Evolutionary conservation across 768 basidiomycete genomes (phyloP).

Genomic region (Plicaturopsis crispa): DNA sequence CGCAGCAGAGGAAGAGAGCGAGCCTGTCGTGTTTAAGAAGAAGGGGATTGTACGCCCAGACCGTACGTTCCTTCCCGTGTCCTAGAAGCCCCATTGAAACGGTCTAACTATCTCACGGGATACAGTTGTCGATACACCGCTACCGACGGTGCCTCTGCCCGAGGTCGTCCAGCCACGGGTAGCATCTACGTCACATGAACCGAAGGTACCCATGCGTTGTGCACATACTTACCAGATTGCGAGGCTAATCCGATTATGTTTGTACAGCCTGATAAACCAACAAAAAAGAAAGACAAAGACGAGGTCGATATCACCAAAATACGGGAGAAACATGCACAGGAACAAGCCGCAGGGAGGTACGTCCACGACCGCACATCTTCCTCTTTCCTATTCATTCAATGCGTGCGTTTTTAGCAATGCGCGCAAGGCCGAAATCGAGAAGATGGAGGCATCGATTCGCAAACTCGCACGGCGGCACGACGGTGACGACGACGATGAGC

Average conservation of each 20-base stretch:
- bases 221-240: no score
- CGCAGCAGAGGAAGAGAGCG: constrained; percentile 49
- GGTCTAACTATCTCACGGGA: no score
- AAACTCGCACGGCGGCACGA: constrained; percentile 54
- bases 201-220: no score
- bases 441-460: constrained; percentile 85
- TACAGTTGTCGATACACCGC: no score
- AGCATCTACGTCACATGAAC: no score
- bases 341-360: constrained; percentile 59
- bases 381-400: not conserved
- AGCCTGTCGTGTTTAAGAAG: constrained; percentile 53
- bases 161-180: no score
- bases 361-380: constrained; percentile 9
- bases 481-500: constrained; percentile 59
- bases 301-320: constrained; percentile 58
- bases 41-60: constrained; percentile 82
- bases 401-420: constrained; percentile 33
- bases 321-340: constrained; percentile 66
- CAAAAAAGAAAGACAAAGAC: constrained; percentile 31
- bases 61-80: constrained; percentile 44
- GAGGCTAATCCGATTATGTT: no score
- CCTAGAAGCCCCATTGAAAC: not conserved
- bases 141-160: no score
- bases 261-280: constrained; percentile 17
- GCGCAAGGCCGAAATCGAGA: constrained; percentile 72